A percentile compares a stretch with the other conserved stretches of the same genome.
Conservation (phyloP, 495 filamentous ascomycete species). For the Aspergillus panamensis region DNA sequence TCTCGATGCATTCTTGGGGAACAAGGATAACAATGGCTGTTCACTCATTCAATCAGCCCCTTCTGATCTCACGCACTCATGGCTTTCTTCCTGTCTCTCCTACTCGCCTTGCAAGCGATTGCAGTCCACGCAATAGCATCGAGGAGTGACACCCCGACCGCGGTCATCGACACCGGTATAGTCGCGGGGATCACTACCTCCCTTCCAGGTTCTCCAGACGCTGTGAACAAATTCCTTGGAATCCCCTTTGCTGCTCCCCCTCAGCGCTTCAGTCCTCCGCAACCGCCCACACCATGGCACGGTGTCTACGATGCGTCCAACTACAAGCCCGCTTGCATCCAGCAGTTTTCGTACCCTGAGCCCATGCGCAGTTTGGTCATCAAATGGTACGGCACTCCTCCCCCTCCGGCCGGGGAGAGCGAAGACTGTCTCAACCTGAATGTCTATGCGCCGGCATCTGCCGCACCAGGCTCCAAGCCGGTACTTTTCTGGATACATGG, state of each 20-base stretch:
- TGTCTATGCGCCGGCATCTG: slow-evolving; percentile 22
- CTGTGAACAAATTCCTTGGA: slow-evolving; percentile 31
- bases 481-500: slow-evolving; percentile 33
- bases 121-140: neutral
- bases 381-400: neutral
- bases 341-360: slow-evolving; percentile 27
- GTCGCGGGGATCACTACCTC: slow-evolving; percentile 29
- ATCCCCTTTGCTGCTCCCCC: slow-evolving; percentile 34
- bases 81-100: neutral
- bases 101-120: neutral
- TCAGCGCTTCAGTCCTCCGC: slow-evolving; percentile 34
- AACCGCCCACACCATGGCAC: slow-evolving; percentile 17
- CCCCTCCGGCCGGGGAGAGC: slow-evolving; percentile 17
- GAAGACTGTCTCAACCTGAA: slow-evolving; percentile 52
- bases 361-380: neutral
- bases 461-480: slow-evolving; percentile 18
- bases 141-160: slow-evolving; percentile 17
- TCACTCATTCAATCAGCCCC: too few species aligned
- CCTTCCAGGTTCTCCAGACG: slow-evolving; percentile 19
- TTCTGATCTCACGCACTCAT: neutral
- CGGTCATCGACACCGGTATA: slow-evolving; percentile 19
- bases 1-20: too few species aligned
- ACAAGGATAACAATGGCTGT: too few species aligned
- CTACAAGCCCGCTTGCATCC: slow-evolving; percentile 35
- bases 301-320: slow-evolving; percentile 26